Evolutionary conservation across 257 asterid species (phyloP), one percentile per base, ranked within the genome.

Genomic region (Schizonepeta tenuifolia): DNA sequence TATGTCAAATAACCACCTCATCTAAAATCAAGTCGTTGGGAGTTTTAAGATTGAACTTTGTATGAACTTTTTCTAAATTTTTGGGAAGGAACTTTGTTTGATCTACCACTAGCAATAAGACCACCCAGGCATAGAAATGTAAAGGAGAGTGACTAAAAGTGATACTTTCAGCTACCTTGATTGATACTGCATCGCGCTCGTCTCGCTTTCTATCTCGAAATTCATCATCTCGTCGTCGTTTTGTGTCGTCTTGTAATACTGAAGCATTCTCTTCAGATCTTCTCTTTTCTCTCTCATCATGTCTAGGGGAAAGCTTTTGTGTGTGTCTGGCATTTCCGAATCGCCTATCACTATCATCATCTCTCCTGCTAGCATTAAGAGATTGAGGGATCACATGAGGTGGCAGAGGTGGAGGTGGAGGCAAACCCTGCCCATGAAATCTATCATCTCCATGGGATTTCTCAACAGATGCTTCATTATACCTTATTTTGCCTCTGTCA

Each of bases 321-420:
- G 86, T 38, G 78, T 89, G 97, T 74, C 98, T 86, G 78, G 87
- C 78, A 81, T 80, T 84, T 67, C 91, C 97, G 71, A 85, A 86
- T 70, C 99, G 86, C 78, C 99, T 86, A 75, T 94, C 99, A 78
- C 79, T 81, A 80, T 94, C 99, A 31, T 95, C 99, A 18, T 90
- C 98, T 79, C 94, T 87, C 85, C 97, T 86, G 67, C 82, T 78
- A 28, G 90, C 82, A 81, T 62, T 84, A 61, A 95, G 74, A 50
- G 98, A 92, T 66, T 90, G 98, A 43, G 98, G 99, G 73, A 88
- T 82, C 56, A 92, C 80, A 55, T 95, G 92, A 65, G 97, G 98
- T 24, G 97, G 96, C 77, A 95, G 76, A 62, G 99, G 99, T 14
- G 99, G 99, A 68, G 99, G 99, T 17, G 99, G 99, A 44, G 98